Conservation (phyloP, 1,284 basidiomycete species). For the Phlebopus sp. region DNA sequence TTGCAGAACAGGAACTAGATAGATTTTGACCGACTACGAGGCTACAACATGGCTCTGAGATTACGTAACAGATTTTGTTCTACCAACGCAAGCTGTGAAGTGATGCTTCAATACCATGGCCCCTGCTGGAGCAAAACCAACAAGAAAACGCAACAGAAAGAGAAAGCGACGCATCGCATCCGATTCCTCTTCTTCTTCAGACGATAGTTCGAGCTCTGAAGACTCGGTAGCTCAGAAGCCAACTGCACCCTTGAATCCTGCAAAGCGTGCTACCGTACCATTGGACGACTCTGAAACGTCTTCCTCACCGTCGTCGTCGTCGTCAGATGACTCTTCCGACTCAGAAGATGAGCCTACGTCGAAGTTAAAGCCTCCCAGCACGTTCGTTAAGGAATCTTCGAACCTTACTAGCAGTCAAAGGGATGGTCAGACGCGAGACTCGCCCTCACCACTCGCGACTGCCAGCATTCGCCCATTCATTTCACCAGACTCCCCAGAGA, state of each 20-base stretch:
- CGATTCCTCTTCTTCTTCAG: constrained; percentile 44
- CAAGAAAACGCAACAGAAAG: constrained; percentile 49
- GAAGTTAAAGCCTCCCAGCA: not conserved
- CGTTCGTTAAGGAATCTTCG: constrained; percentile 6
- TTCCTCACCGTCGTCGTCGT: constrained; percentile 30
- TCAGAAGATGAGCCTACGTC: constrained; percentile 12
- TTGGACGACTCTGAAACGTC: constrained; percentile 17
- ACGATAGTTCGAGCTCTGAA: constrained; percentile 25
- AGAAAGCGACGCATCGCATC: constrained; percentile 50
- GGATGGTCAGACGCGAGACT: constrained; percentile 21
- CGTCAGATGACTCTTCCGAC: constrained; percentile 23
- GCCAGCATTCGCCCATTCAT: constrained; percentile 51
- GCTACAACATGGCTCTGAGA: too few species aligned
- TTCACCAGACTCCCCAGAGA: constrained; percentile 33
- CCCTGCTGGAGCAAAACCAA: constrained; percentile 28
- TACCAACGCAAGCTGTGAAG: too few species aligned
- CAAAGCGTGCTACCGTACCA: constrained; percentile 4
- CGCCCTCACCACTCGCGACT: constrained; percentile 46
- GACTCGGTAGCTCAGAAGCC: constrained; percentile 10
- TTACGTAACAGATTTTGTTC: too few species aligned
- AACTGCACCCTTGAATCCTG: constrained; percentile 7
- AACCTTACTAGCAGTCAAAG: constrained; percentile 3
- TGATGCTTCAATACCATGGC: too few species aligned
- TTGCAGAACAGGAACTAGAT: too few species aligned
- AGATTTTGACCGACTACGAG: too few species aligned